Evolutionary conservation across 768 basidiomycete genomes (phyloP).

Genomic region (Termitomyces sp.): DNA sequence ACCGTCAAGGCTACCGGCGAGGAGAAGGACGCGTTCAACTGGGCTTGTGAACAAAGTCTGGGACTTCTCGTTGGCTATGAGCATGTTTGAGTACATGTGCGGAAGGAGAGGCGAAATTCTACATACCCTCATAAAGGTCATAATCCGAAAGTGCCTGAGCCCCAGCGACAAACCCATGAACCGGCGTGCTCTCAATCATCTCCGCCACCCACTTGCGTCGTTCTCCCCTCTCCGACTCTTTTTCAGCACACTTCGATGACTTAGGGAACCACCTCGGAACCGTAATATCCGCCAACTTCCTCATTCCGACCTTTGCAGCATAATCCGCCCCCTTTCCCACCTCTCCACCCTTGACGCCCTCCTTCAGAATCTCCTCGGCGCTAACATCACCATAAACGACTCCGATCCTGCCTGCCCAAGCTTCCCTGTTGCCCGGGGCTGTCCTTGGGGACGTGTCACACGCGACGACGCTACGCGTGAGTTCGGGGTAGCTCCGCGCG

Average conservation of each 20-base stretch:
- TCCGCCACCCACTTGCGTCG: conserved; percentile 24
- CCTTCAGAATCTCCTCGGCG: conserved; percentile 1
- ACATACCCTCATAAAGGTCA: conserved; percentile 27
- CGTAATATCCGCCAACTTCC: conserved; percentile 35
- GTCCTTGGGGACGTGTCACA: conserved; percentile 46
- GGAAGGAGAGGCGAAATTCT: background rate
- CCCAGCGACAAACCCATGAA: conserved; percentile 42
- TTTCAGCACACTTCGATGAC: conserved; percentile 26
- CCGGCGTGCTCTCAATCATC: conserved; percentile 36
- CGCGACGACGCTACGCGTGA: conserved; percentile 38
- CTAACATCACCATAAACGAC: conserved; percentile 26
- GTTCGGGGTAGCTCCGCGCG: conserved; percentile 29
- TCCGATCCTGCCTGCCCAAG: conserved; percentile 45
- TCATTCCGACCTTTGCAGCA: conserved; percentile 35
- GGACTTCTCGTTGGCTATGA: conserved; percentile 6
- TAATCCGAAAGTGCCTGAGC: conserved; percentile 43
- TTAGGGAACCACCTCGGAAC: conserved; percentile 47
- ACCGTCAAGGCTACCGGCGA: conserved; percentile 47
- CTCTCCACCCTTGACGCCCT: conserved; percentile 10
- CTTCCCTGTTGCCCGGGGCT: conserved; percentile 40
- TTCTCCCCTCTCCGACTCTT: conserved; percentile 10
- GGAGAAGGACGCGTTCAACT: conserved; percentile 32
- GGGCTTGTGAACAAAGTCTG: conserved; percentile 22
- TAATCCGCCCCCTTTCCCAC: conserved; percentile 19
- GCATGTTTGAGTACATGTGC: background rate